Conservation (phyloP, 164 flowering plant genomes). For the Chimonanthus praecox region DNA sequence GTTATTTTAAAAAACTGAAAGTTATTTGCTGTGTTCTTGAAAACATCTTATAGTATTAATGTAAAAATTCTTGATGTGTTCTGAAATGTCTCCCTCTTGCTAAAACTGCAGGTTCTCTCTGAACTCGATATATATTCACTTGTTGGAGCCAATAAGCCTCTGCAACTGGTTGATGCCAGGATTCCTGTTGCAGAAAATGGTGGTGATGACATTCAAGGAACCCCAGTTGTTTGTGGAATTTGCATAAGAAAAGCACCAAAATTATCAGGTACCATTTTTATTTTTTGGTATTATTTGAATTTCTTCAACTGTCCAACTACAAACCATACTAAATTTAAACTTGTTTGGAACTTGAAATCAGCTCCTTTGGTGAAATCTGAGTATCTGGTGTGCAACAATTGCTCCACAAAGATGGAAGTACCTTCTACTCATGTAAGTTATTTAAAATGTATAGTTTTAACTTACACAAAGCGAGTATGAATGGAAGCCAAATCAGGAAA, state of each 20-base stretch:
- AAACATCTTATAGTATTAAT: no score
- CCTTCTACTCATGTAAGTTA: slow-evolving; percentile 47
- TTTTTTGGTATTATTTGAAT: background rate
- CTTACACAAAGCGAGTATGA: background rate
- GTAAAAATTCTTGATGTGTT: background rate
- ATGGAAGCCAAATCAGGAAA: no score
- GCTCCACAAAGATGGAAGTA: slow-evolving; percentile 54
- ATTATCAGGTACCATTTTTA: slow-evolving; percentile 30
- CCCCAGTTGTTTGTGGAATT: slow-evolving; percentile 68
- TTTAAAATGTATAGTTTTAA: background rate
- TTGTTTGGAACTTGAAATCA: background rate
- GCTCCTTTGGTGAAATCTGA: slow-evolving; percentile 23
- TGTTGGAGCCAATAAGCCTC: slow-evolving; percentile 76
- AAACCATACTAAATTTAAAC: background rate
- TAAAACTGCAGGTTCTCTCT: slow-evolving; percentile 14
- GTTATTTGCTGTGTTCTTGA: background rate
- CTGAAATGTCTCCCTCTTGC: background rate
- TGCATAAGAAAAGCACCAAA: slow-evolving; percentile 55
- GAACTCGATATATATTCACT: slow-evolving; percentile 62
- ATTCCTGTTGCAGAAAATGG: slow-evolving; percentile 50
- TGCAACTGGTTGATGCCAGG: slow-evolving; percentile 55
- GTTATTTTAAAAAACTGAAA: background rate
- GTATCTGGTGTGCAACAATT: slow-evolving; percentile 41
- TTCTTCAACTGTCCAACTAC: background rate
- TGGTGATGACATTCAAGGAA: slow-evolving; percentile 43